Evolutionary conservation across 495 filamentous ascomycete species (phyloP), one percentile per base, ranked within the genome.

Genomic region (Penicillium canariense): DNA sequence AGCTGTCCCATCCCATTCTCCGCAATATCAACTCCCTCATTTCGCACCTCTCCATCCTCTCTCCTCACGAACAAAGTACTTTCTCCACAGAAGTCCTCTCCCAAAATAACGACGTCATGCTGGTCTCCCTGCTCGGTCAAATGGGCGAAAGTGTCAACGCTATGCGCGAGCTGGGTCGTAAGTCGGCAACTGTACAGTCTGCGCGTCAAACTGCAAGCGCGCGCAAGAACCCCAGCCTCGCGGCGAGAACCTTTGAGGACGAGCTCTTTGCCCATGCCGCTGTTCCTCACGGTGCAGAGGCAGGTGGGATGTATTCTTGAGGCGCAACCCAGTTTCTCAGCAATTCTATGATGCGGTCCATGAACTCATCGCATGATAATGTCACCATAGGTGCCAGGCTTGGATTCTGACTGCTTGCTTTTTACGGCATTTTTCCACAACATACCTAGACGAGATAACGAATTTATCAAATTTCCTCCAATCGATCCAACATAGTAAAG

Each of bases 81-180:
- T 91, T 60, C 77, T 78, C 56, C 71, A 85, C 49, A 66, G 90
- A 62, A 73, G 80, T 55, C 76, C 84, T 87, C 49, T 79, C 84
- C 4, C 87, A 94, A 69, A 77, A 81, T 50, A 89, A 89, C 56
- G 90, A 96, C 56, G 90, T 96, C 32, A 75, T 83, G 36, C 76
- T 96, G 0, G 79, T 92, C 44, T 77, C 81, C 7, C 67, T 97
- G 3, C 77, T 96, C 3, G 82, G 88, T 31, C 75, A 79, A 40
- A 72, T 96, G 26, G 81, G 88, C 23, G 72, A 84, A 48, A 87
- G 82, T 52, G 73, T 89, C 20, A 82, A 81, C 59, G 80, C 85
- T 38, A 81, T 86, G 20, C 76, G 84, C 31, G 84, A 87, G 36
- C 68, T 89, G 11, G 87, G 88, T n/a, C 83, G 81, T 62, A 93